Evolutionary conservation across 116 monocot species (phyloP).

Genomic region (Cymodocea nodosa): DNA sequence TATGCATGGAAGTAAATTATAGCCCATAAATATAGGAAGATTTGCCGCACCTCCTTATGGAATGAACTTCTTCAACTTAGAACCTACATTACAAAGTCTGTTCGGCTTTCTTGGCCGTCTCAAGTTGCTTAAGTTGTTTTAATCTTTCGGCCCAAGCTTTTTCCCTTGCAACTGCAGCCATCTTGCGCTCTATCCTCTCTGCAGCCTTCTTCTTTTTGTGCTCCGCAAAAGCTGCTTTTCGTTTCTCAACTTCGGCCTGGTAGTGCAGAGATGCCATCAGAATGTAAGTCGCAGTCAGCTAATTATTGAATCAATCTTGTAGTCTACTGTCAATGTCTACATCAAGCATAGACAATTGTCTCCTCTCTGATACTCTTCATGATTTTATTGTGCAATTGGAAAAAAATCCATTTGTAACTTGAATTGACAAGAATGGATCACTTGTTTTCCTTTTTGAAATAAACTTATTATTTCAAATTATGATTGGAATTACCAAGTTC

Average conservation of each 20-base stretch:
- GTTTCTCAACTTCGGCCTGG: slow-evolving; percentile 81
- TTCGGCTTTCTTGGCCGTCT: slow-evolving; percentile 56
- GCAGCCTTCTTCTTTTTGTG: slow-evolving; percentile 49
- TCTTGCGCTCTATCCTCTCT: slow-evolving; percentile 82
- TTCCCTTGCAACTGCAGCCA: slow-evolving; percentile 87
- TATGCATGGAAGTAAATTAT: too few relatives aligned
- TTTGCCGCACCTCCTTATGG: not conserved
- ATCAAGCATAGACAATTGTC: too few relatives aligned
- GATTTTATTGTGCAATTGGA: too few relatives aligned
- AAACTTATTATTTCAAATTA: too few relatives aligned
- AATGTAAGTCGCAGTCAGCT: not conserved
- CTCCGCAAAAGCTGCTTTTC: slow-evolving; percentile 50
- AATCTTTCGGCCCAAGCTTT: slow-evolving; percentile 75
- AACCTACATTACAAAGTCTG: not conserved
- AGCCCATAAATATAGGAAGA: not conserved
- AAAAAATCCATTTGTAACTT: too few relatives aligned
- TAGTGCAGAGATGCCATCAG: not conserved
- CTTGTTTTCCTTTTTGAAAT: too few relatives aligned
- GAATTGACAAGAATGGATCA: too few relatives aligned
- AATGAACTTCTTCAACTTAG: not conserved
- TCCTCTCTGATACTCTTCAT: too few relatives aligned
- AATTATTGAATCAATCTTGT: too few relatives aligned
- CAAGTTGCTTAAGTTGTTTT: slow-evolving; percentile 53
- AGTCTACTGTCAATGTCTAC: too few relatives aligned
- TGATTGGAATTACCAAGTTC: too few relatives aligned